These are phyloP conservation scores for Blastomyces parvus DNA, from an alignment of 2,329 filamentous ascomycete genomes.

Conservation along the genomic window DNA sequence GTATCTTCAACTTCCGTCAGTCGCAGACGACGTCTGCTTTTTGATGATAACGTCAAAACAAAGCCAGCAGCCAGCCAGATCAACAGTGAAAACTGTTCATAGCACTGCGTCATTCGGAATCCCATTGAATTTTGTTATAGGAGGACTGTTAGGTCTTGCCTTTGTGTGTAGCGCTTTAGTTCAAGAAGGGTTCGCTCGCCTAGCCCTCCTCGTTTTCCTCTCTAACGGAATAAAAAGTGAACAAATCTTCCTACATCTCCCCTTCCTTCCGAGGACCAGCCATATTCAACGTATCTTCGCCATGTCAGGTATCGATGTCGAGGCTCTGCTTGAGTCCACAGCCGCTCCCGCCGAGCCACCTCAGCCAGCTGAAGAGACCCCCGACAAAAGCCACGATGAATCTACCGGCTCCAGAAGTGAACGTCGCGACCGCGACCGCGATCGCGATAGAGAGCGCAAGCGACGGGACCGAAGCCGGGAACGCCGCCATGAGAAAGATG, in stretches of 20 bases:
- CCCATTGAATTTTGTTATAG: not conserved
- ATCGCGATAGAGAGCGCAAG: slow-evolving; percentile 47
- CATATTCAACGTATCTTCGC: slow-evolving; percentile 25
- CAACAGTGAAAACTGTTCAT: not conserved
- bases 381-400: slow-evolving; percentile 50
- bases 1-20: not conserved
- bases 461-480: slow-evolving; percentile 53
- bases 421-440: slow-evolving; percentile 46
- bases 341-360: slow-evolving; percentile 44
- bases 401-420: slow-evolving; percentile 45
- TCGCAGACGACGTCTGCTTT: not conserved
- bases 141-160: not conserved
- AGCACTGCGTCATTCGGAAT: not conserved
- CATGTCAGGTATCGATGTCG: slow-evolving; percentile 70
- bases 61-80: not conserved
- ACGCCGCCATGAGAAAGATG: slow-evolving; percentile 42
- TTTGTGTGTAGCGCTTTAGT: not conserved
- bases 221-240: slow-evolving; percentile 34
- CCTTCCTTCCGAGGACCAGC: slow-evolving; percentile 19
- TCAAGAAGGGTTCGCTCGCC: slow-evolving; percentile 29
- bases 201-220: slow-evolving; percentile 20
- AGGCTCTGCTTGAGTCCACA: slow-evolving; percentile 80
- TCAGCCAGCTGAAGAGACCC: slow-evolving; percentile 27
- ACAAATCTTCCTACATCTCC: slow-evolving; percentile 24
- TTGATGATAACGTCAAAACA: not conserved